A percentile compares a stretch with the other conserved stretches of the same genome.
phyloP scores from a whole-genome alignment of 805 yeast species.

The Candida khao-thaluensis region DNA sequence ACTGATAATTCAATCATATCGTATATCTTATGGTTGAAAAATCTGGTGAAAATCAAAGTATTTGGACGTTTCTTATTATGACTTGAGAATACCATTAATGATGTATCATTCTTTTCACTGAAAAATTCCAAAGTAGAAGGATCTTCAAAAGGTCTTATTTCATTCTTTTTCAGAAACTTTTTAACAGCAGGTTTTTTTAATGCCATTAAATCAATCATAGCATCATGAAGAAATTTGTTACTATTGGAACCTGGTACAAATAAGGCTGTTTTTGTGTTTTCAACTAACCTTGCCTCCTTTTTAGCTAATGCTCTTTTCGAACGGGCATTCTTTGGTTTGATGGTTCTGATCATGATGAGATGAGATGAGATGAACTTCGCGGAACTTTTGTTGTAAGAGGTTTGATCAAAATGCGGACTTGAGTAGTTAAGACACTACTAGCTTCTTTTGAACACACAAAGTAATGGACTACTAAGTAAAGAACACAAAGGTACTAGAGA shows the following conservation, averaged over 20 bases:
- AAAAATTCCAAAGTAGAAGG: slow-evolving; percentile 81
- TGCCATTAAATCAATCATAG: slow-evolving; percentile 83
- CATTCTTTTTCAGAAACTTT: slow-evolving; percentile 85
- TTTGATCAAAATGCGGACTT: no score
- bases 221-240: slow-evolving; percentile 78
- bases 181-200: slow-evolving; percentile 88
- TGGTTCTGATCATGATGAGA: slow-evolving; percentile 33
- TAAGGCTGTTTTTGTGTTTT: slow-evolving; percentile 84
- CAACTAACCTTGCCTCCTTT: slow-evolving; percentile 83
- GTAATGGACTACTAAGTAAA: no score
- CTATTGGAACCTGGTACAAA: slow-evolving; percentile 88
- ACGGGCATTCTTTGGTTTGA: slow-evolving; percentile 90
- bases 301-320: slow-evolving; percentile 91
- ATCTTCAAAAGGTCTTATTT: slow-evolving; percentile 91
- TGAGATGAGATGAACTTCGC: slow-evolving; percentile 10
- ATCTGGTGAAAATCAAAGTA: slow-evolving; percentile 81
- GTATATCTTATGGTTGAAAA: slow-evolving; percentile 84
- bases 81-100: slow-evolving; percentile 75
- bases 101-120: slow-evolving; percentile 90
- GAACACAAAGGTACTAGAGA: no score
- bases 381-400: no score
- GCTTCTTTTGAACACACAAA: no score
- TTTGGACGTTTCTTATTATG: slow-evolving; percentile 91
- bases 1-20: slow-evolving; percentile 92
- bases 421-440: no score